Conservation (phyloP, 169 alveolate genomes). For the Plasmodium ovale region DNA sequence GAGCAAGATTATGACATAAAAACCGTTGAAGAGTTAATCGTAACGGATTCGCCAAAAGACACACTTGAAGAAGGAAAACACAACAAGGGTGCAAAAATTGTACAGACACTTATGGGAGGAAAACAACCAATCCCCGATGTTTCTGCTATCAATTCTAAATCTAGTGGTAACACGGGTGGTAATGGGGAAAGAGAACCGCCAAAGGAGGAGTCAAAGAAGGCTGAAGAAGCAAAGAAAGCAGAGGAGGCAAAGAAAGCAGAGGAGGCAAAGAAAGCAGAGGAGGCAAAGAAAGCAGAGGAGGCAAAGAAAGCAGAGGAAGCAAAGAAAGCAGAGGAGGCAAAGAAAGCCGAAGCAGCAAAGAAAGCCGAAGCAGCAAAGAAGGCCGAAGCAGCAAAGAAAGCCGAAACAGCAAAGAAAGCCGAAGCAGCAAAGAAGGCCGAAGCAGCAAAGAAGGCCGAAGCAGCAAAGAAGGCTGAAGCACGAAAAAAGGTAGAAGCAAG, state of each 20-base stretch:
- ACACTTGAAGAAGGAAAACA: background rate
- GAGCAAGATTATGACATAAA: slow-evolving; percentile 14
- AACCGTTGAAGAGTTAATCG: slow-evolving; percentile 24
- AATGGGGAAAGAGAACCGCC: background rate
- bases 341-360: background rate
- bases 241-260: background rate
- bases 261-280: background rate
- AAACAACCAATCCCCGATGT: background rate
- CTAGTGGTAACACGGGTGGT: background rate
- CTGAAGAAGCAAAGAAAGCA: background rate
- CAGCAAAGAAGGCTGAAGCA: background rate
- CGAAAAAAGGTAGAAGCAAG: background rate
- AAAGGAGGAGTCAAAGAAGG: background rate
- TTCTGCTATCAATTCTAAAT: background rate
- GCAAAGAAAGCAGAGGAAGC: background rate
- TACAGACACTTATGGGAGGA: background rate
- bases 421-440: slow-evolving; percentile 21
- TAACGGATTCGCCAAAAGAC: background rate
- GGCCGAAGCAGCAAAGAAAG: background rate
- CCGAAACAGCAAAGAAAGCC: background rate
- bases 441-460: background rate
- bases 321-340: background rate
- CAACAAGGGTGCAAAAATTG: background rate
- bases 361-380: background rate
- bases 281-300: background rate